Evolutionary conservation across 176 grass and related monocot genomes (phyloP).

Genomic region (Guadua angustifolia): DNA sequence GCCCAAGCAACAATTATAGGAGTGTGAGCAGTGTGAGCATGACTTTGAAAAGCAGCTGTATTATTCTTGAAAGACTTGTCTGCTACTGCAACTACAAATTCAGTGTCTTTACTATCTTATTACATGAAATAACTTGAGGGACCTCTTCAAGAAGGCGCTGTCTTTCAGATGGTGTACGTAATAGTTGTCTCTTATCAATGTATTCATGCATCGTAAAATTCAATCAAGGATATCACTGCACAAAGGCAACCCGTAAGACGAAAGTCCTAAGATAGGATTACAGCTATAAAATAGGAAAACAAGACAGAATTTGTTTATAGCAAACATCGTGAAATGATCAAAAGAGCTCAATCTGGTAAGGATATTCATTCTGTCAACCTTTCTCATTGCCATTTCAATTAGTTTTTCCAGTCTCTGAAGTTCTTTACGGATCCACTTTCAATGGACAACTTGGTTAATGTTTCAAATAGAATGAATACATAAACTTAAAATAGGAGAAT

Average conservation of each 20-base stretch:
- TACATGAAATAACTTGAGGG: conserved; percentile 72
- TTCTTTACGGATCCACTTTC: too few relatives aligned
- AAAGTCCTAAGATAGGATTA: background rate
- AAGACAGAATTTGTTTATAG: background rate
- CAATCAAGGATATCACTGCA: conserved; percentile 75
- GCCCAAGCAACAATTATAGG: background rate
- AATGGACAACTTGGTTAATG: too few relatives aligned
- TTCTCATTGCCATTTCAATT: too few relatives aligned
- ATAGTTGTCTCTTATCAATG: conserved; percentile 65
- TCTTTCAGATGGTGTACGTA: conserved; percentile 63
- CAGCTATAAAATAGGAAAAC: conserved; percentile 24
- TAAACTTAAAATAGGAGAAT: too few relatives aligned
- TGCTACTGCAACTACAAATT: conserved; percentile 37
- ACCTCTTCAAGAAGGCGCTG: conserved; percentile 72
- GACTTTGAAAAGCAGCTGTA: conserved; percentile 44
- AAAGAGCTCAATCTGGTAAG: conserved; percentile 50
- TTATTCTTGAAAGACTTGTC: conserved; percentile 46
- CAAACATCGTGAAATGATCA: conserved; percentile 32
- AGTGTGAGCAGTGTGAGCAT: conserved; percentile 16
- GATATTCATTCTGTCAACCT: conserved; percentile 80
- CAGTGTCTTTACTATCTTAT: conserved; percentile 50
- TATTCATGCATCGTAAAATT: conserved; percentile 56
- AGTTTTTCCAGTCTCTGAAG: too few relatives aligned
- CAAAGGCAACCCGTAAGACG: conserved; percentile 23
- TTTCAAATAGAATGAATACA: too few relatives aligned